Evolutionary conservation across 192 early-diverging fungal genomes (phyloP).

Genomic region (Coemansia sp.): DNA sequence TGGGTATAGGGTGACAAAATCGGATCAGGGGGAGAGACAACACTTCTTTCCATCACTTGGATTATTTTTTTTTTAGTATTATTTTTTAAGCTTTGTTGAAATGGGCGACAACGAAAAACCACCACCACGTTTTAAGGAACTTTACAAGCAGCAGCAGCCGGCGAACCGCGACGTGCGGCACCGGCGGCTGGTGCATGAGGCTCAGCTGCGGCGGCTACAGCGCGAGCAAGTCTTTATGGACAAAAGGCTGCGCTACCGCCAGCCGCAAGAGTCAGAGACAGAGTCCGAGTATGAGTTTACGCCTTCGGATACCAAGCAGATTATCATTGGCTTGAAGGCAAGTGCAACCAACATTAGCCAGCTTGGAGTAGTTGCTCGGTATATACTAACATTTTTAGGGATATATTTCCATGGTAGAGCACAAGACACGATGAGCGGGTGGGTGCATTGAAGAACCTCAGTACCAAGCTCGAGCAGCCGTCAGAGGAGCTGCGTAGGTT

Average conservation of each 20-base stretch:
- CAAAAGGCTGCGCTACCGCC: constrained; percentile 62
- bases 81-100: neutral
- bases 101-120: constrained; percentile 9
- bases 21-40: neutral
- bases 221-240: constrained; percentile 73
- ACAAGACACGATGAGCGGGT: constrained; percentile 25
- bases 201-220: constrained; percentile 64
- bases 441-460: constrained; percentile 51
- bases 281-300: constrained; percentile 56
- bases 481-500: constrained; percentile 56
- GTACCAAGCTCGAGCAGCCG: constrained; percentile 55
- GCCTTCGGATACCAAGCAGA: constrained; percentile 20
- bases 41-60: neutral
- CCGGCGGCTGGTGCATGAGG: constrained; percentile 62
- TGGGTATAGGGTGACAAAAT: neutral
- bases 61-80: neutral
- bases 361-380: neutral
- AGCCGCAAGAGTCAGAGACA: constrained; percentile 47
- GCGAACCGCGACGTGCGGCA: constrained; percentile 56
- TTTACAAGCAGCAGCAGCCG: constrained; percentile 44
- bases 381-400: neutral
- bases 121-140: constrained; percentile 43
- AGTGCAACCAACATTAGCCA: neutral
- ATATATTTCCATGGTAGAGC: constrained; percentile 26
- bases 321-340: constrained; percentile 42